Conservation (phyloP, 2,329 filamentous ascomycete species). For the Arthroderma sp. region DNA sequence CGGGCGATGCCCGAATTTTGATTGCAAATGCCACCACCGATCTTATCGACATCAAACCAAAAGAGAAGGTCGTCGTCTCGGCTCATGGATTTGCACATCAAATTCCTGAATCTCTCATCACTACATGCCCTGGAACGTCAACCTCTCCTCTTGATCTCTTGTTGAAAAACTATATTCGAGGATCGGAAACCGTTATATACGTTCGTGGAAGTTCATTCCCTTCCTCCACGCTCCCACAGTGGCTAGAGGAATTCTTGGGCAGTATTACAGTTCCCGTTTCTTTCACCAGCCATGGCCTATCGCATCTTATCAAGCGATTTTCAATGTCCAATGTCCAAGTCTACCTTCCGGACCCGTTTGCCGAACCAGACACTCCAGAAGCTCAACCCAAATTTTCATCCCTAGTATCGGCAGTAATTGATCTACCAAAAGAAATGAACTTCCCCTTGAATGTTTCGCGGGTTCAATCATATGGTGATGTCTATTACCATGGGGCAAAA, state of each 20-base stretch:
- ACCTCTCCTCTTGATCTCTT: constrained; percentile 76
- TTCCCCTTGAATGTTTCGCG: constrained; percentile 65
- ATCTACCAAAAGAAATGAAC: constrained; percentile 73
- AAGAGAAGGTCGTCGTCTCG: constrained; percentile 52
- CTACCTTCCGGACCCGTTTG: constrained; percentile 64
- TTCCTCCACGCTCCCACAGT: constrained; percentile 56
- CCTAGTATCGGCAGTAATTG: constrained; percentile 64
- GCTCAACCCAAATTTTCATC: constrained; percentile 70
- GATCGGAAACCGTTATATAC: constrained; percentile 64
- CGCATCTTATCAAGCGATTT: constrained; percentile 76
- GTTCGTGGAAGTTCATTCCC: constrained; percentile 64
- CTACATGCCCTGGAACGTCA: constrained; percentile 59
- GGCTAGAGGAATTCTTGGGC: constrained; percentile 68
- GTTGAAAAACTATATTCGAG: constrained; percentile 67
- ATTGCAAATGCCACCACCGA: constrained; percentile 64
- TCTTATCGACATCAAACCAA: constrained; percentile 53
- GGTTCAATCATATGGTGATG: constrained; percentile 64
- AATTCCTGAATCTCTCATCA: constrained; percentile 59
- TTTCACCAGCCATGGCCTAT: constrained; percentile 68
- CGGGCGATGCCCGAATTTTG: constrained; percentile 58
- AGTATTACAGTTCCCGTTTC: constrained; percentile 74
- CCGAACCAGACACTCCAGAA: constrained; percentile 59
- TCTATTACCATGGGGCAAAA: constrained; percentile 64
- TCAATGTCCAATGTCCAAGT: constrained; percentile 77
- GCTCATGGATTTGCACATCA: constrained; percentile 59